Conservation (phyloP, 78 protist genomes). For the Polysphondylium violaceum region DNA sequence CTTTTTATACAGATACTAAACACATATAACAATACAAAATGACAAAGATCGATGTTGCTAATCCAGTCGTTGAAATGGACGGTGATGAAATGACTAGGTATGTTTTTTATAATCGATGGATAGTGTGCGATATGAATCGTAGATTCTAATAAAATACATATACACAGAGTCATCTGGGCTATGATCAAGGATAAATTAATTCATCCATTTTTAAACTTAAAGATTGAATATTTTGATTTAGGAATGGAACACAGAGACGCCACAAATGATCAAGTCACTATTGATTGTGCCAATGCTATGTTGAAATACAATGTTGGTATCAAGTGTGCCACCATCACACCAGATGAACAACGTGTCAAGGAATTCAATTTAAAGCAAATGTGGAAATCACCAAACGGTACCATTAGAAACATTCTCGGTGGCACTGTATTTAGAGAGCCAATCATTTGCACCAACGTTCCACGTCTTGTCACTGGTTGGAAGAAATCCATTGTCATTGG, state of each 20-base stretch:
- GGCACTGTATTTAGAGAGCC: conserved; percentile 99
- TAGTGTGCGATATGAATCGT: too few species aligned
- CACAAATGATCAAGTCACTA: conserved; percentile 88
- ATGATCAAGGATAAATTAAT: conserved; percentile 92
- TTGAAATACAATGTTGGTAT: conserved; percentile 92
- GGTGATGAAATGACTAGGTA: conserved; percentile 91
- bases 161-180: conserved; percentile 91
- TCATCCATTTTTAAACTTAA: conserved; percentile 76
- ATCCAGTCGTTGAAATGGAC: conserved; percentile 85
- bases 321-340: conserved; percentile 98
- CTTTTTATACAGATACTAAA: too few species aligned
- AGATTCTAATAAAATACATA: too few species aligned
- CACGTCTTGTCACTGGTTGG: conserved; percentile 94
- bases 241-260: conserved; percentile 86
- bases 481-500: conserved; percentile 93
- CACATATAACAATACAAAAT: too few species aligned
- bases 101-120: too few species aligned
- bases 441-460: conserved; percentile 92
- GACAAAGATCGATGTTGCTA: conserved; percentile 15
- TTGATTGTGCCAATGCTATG: conserved; percentile 94
- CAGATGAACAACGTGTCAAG: conserved; percentile 94
- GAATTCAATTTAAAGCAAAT: conserved; percentile 91
- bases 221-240: conserved; percentile 85
- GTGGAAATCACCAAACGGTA: conserved; percentile 98
- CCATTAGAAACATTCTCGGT: conserved; percentile 96